These are phyloP conservation scores for Trebouxiophyceae sp. DNA, from an alignment of 163 green algal species.

Conservation along the genomic window DNA sequence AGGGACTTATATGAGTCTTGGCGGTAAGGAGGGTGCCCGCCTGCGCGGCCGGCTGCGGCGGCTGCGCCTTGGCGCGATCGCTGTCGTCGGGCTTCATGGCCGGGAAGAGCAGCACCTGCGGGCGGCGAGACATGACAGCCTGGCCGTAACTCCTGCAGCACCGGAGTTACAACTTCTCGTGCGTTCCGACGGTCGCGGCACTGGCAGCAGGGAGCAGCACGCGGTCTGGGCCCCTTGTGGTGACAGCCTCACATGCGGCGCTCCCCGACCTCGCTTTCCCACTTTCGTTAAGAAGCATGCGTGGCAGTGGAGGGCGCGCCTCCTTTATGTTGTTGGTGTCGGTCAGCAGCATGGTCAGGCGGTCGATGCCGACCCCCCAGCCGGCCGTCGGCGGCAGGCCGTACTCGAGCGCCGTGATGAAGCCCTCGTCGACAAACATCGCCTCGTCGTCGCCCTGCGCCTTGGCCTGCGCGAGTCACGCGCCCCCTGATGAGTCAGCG, in stretches of 20 bases:
- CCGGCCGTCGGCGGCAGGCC: conserved; percentile 93
- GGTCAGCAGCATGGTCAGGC: conserved; percentile 96
- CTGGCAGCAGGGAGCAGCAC: not conserved
- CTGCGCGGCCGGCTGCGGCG: not conserved
- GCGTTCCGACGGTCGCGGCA: too few species aligned
- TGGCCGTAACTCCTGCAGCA: not conserved
- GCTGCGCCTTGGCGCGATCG: not conserved
- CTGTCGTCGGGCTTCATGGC: conserved; percentile 93
- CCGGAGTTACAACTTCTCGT: not conserved
- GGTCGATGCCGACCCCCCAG: conserved; percentile 94
- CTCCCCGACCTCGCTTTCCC: not conserved
- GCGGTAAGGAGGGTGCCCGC: too few species aligned
- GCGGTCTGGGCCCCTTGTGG: too few species aligned
- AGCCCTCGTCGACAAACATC: conserved; percentile 96
- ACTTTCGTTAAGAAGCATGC: not conserved
- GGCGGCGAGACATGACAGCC: not conserved
- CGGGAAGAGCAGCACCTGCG: conserved; percentile 94
- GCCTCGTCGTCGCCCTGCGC: conserved; percentile 93
- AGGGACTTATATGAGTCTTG: too few species aligned
- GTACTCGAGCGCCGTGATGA: conserved; percentile 91
- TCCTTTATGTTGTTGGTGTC: conserved; percentile 90
- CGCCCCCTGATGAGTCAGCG: not conserved
- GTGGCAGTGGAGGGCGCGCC: conserved; percentile 43
- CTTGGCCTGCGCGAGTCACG: conserved; percentile 41
- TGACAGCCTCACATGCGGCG: not conserved